Evolutionary conservation across 2,329 filamentous ascomycete genomes (phyloP), one percentile per base, ranked within the genome.

Genomic region (Monilinia polystroma): DNA sequence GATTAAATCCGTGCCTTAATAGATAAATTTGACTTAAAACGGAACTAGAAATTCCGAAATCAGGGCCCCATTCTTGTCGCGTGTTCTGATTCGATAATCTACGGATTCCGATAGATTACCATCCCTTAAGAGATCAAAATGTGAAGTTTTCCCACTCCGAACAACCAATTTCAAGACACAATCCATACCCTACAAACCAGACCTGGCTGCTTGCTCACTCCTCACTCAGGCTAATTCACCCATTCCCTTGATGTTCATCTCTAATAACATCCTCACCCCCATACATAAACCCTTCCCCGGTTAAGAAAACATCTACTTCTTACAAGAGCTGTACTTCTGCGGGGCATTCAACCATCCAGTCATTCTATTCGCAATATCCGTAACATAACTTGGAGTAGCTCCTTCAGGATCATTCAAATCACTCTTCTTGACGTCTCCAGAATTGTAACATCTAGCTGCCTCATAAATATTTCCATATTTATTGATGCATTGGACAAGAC

Each of bases 381-480:
- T 72, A 67, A 76, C 75, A 65, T 76, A 76, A 56, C 68, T 71
- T 64, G 68, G 62, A 29, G 75, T 75, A 35, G 72, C 71, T 8
- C 73, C 72, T 32, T 68, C 35, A 12, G 70, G 68, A 58, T 75
- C 69, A 41, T 68, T 72, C 63, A 76, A 47, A 64, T 76, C 67
- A 45, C 55, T 67, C 32, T 70, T 66, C 52, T 75, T 67, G 38
- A 76, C 71, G 23, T 62, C 56, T 1, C 74, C 74, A 35, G 75
- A 76, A 66, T 76, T 76, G 59, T 76, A 76, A 16, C 63, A 69
- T 64, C 75, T 68, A 54, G 71, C 68, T n/a, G 72, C 75, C 26
- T 70, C 69, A 57, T 76, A 76, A n/a, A 72, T 70, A 62, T 74
- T 73, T 43, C 71, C 72, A 64, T 73, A 73, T 35, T 71, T 64